phyloP scores from a whole-genome alignment of 192 early-diverging fungal species.

The Pilobolus umbonatus region DNA sequence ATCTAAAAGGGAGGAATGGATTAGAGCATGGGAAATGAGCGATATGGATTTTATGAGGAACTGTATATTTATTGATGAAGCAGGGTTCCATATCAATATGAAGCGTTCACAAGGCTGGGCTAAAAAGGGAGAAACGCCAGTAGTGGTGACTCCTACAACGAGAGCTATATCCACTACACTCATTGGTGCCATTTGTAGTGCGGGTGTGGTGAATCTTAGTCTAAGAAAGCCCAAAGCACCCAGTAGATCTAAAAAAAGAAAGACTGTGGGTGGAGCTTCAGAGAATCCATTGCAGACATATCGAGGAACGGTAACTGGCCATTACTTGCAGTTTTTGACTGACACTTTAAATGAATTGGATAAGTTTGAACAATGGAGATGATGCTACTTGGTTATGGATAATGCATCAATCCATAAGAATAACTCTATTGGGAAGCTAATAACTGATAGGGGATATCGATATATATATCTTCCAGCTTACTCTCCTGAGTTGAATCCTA shows the following conservation, averaged over 20 bases:
- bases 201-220: constrained; percentile 3
- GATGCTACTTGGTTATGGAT: constrained; percentile 26
- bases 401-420: constrained; percentile 15
- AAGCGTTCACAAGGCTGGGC: constrained; percentile 7
- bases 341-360: constrained; percentile 6
- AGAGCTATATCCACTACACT: constrained; percentile 2
- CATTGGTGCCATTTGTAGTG: constrained; percentile 4
- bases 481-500: constrained; percentile 22
- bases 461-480: constrained; percentile 18
- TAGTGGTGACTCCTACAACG: neutral
- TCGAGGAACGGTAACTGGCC: constrained; percentile 15
- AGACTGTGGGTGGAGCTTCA: too few species aligned
- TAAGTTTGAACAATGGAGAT: constrained; percentile 13
- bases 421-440: neutral
- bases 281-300: too few species aligned
- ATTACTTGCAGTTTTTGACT: constrained; percentile 3
- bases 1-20: too few species aligned
- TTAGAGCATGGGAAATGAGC: too few species aligned
- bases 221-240: neutral
- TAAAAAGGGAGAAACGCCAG: neutral
- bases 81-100: constrained; percentile 27
- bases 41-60: constrained; percentile 15
- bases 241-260: neutral
- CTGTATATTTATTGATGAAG: constrained; percentile 33
- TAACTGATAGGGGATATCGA: constrained; percentile 4